These are phyloP conservation scores for Rutstroemia sp. DNA, from an alignment of 2,329 filamentous ascomycete genomes.

Conservation along the genomic window DNA sequence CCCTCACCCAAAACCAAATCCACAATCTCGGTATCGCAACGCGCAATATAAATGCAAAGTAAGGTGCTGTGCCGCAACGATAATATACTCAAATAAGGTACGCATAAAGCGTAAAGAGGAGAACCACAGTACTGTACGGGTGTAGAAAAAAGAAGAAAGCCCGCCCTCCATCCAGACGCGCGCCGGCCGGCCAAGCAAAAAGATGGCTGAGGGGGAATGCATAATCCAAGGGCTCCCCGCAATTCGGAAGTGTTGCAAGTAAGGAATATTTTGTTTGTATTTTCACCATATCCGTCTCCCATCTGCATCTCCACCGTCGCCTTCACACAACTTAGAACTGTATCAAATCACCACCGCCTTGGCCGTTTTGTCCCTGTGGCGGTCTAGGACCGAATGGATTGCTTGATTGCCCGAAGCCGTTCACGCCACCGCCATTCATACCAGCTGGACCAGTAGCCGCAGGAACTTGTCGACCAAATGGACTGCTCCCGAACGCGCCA, in stretches of 20 bases:
- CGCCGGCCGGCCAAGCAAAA: too few relatives aligned
- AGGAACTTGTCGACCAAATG: slow-evolving; percentile 37
- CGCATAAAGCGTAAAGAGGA: too few relatives aligned
- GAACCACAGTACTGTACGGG: too few relatives aligned
- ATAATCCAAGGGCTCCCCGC: too few relatives aligned
- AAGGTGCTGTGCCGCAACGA: too few relatives aligned
- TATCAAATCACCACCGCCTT: slow-evolving; percentile 26
- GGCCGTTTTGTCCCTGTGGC: slow-evolving; percentile 40
- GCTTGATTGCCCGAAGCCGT: slow-evolving; percentile 29
- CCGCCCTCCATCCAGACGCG: too few relatives aligned
- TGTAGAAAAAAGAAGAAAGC: too few relatives aligned
- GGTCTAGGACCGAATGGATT: slow-evolving; percentile 52
- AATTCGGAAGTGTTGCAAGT: too few relatives aligned
- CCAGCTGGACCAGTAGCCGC: slow-evolving; percentile 50
- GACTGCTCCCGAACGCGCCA: slow-evolving; percentile 20
- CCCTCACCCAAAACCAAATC: background rate
- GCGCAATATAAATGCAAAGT: too few relatives aligned
- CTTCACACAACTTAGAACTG: slow-evolving; percentile 22
- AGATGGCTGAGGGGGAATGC: too few relatives aligned
- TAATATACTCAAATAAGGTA: too few relatives aligned
- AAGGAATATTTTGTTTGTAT: background rate
- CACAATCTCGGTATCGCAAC: background rate
- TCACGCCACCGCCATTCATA: slow-evolving; percentile 38
- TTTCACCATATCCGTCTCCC: background rate
- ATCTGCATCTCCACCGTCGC: background rate